Percentiles rank a stretch among this genome's conserved stretches.
phyloP scores from a whole-genome alignment of 805 yeast species.

The Barnettozyma pratensis region DNA sequence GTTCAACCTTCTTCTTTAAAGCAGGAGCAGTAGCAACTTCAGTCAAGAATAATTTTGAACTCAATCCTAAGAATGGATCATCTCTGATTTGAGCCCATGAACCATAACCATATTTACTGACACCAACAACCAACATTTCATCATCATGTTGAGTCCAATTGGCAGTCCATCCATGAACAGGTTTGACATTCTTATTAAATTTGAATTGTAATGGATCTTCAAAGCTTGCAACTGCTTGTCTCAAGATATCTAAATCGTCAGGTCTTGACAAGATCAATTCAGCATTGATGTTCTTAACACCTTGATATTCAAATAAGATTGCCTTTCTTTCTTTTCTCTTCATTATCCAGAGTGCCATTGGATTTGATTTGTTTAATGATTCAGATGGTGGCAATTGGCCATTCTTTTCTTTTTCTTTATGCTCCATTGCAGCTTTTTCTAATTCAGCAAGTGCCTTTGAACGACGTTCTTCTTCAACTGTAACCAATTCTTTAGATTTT shows the following conservation, averaged over 20 bases:
- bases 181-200: conserved; percentile 61
- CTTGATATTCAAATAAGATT: conserved; percentile 79
- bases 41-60: conserved; percentile 74
- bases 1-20: conserved; percentile 24
- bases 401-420: conserved; percentile 38
- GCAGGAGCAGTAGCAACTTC: conserved; percentile 34
- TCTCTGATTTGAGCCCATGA: conserved; percentile 93
- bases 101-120: conserved; percentile 90
- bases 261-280: conserved; percentile 82
- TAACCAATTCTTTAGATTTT: conserved; percentile 55
- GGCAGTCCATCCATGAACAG: conserved; percentile 88
- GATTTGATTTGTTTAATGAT: conserved; percentile 31
- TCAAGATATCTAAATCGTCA: conserved; percentile 68
- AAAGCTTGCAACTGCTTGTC: conserved; percentile 47
- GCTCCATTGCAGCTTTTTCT: conserved; percentile 55
- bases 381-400: conserved; percentile 26
- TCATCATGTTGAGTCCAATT: conserved; percentile 83
- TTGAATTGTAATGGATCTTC: conserved; percentile 58
- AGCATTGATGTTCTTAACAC: conserved; percentile 86
- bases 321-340: conserved; percentile 87
- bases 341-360: conserved; percentile 49
- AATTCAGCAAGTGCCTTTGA: conserved; percentile 47
- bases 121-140: conserved; percentile 80
- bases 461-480: conserved; percentile 63
- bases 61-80: conserved; percentile 85